These are phyloP conservation scores for Pichia sp. DNA, from an alignment of 1,139 yeast genomes.

Conservation along the genomic window DNA sequence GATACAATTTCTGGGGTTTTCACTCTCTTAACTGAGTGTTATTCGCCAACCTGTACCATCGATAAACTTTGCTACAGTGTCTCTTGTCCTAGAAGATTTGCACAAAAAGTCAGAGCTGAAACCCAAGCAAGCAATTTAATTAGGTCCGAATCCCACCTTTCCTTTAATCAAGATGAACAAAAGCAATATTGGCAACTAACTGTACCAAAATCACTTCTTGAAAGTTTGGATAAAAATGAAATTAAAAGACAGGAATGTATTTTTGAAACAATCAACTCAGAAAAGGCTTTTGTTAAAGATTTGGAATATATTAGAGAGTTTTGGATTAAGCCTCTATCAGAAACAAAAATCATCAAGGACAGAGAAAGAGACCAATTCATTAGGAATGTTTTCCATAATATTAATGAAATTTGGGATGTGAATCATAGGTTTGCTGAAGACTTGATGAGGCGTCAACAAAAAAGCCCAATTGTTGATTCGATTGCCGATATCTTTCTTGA, in stretches of 20 bases:
- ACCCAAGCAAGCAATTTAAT: conserved; percentile 73
- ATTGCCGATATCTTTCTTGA: conserved; percentile 86
- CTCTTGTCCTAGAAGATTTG: conserved; percentile 94
- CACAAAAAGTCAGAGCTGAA: conserved; percentile 89
- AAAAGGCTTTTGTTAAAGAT: conserved; percentile 91
- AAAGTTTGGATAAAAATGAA: conserved; percentile 73
- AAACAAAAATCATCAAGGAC: conserved; percentile 80
- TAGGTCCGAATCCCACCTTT: conserved; percentile 73
- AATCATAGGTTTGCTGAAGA: conserved; percentile 86
- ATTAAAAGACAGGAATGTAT: conserved; percentile 92
- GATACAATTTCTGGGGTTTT: conserved; percentile 82
- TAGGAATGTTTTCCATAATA: conserved; percentile 85
- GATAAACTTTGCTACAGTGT: conserved; percentile 86
- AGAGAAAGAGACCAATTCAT: conserved; percentile 85
- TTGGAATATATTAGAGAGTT: conserved; percentile 89
- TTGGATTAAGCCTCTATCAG: conserved; percentile 86
- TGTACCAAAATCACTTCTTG: conserved; percentile 76
- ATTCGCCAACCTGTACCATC: conserved; percentile 92
- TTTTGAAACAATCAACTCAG: conserved; percentile 89
- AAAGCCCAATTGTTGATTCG: conserved; percentile 75
- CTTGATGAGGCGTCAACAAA: conserved; percentile 79
- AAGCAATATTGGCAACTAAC: conserved; percentile 93
- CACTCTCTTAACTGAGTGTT: conserved; percentile 86
- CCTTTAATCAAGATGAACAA: conserved; percentile 71
- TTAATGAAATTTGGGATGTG: conserved; percentile 77